Evolutionary conservation across 108 stramenopile genomes (phyloP), one percentile per base, ranked within the genome.

Genomic region (Skeletonema marinoi): DNA sequence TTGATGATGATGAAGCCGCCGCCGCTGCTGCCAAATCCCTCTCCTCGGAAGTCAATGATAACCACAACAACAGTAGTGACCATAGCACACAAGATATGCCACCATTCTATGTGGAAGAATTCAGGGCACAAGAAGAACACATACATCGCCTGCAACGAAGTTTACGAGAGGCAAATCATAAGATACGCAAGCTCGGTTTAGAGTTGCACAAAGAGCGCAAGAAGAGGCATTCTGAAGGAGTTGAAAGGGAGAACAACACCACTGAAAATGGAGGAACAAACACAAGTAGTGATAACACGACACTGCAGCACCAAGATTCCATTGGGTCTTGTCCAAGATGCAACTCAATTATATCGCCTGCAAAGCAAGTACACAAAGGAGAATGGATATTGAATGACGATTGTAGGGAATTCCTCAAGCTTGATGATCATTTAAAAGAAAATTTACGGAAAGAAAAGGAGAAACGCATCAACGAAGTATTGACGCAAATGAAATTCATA

Each of bases 401-500:
- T 66, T 88, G 86, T n/a, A 65, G 75, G 17, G 92, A 89, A 31
- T 92, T 92, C 51, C 66, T 89, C 50, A 66, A 76, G 39, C 73
- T 88, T 39, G 88, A 90, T n/a, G 83, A 75, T 4, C 88, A 92
- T 77, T 56, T 90, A 21, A 92, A 92, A 62, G 65, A 84, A 35
- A 88, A 87, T 42, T 68, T 92, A 68, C 73, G 91, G 68, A 72
- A 63, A 17, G 91, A 89, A 72, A 92, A 92, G 64, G 77, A 88
- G 66, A 86, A 86, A 59, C 70, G 91, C 63, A 51, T 92, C 8
- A 46, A 75, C 12, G 78, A 88, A 65, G 89, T 92, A 4, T 64
- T 77, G 17, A 60, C 88, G 12, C 88, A 92, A 54, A 88, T 92
- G 89, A 81, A 86, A 48, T 92, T 92, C 60, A 90, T 92, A 72